A percentile compares a stretch with the other conserved stretches of the same genome.
Evolutionary conservation across 78 protist species (phyloP).

Genomic region (Polysphondylium violaceum): DNA sequence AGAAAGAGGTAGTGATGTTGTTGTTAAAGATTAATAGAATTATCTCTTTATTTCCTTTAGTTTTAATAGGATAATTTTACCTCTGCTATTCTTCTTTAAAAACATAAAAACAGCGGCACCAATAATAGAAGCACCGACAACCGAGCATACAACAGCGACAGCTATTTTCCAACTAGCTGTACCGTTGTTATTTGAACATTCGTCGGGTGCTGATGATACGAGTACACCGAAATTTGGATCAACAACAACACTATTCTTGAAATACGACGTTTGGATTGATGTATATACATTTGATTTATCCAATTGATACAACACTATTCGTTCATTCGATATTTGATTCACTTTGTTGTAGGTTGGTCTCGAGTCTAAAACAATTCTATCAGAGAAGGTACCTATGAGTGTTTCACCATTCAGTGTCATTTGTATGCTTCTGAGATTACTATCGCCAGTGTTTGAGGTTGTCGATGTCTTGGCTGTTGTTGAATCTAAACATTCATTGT

Average conservation of each 20-base stretch:
- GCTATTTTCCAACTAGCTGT: neutral
- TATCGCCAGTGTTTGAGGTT: neutral
- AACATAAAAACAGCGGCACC: neutral
- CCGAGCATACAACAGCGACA: neutral
- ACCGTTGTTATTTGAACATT: neutral
- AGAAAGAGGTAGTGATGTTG: too few species aligned
- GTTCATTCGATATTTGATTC: too few species aligned
- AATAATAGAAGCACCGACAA: neutral
- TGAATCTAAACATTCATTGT: too few species aligned
- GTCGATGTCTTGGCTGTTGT: neutral
- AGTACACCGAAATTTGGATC: neutral
- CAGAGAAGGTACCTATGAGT: slow-evolving; percentile 28
- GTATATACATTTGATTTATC: too few species aligned
- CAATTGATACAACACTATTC: too few species aligned
- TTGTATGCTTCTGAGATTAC: slow-evolving; percentile 10
- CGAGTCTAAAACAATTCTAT: slow-evolving; percentile 19
- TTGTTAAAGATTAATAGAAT: too few species aligned
- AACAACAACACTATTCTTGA: too few species aligned
- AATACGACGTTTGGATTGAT: neutral
- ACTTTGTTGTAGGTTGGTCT: too few species aligned
- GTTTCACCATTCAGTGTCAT: slow-evolving; percentile 1
- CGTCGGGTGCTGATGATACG: neutral
- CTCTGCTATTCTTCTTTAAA: too few species aligned
- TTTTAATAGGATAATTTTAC: too few species aligned
- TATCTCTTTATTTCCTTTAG: too few species aligned